Base-by-base conservation (phyloP, 2,329 filamentous ascomycete species). In the Colletotrichum musae region DNA sequence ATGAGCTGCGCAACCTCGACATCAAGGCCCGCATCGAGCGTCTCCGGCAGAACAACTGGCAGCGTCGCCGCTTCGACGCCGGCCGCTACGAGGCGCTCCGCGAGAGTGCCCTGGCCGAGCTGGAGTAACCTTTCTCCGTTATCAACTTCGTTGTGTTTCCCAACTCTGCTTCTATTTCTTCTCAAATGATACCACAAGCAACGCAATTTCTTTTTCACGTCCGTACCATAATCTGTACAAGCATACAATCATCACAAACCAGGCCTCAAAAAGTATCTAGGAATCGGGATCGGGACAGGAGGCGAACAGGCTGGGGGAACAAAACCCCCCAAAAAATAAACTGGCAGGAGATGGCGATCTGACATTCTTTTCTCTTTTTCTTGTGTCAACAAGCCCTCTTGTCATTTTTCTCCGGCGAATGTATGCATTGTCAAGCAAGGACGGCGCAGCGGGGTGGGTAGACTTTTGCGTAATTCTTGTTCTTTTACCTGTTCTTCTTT, bases 41-140 rank as follows among this genome's bases (percentile, higher is more conserved):
- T 10, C 77, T 90, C 12, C 83, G 86, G 21, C 83, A 83, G n/a
- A 81, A 74, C 58, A 87, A 87, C 2, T 90, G 88, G 88, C 83
- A 83, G 73, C 80, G 88, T 32, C 84, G 84, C 72, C 83, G 88
- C 24, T 90, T 90, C 72, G 85, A 90, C 70, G 78, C 79, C 6
- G 76, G 79, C 52, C 81, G 85, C 45, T 90, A 90, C 73, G 84
- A 88, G 74, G 81, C 82, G 21, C 79, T 90, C 9, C 79, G 86
- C 15, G 85, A 86, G 72, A 81, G 79, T 58, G 87, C 83, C 47
- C 77, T 89, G 64, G 83, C 84, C 2, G 88, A 90, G 73, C 77
- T 89, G 50, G 71, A 75, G 15, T 80, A 69, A 75, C 24, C 32
- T 10, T 36, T 18, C 18, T 18, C 18, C 18, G 18, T 18, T 18